Evolutionary conservation across 2,329 filamentous ascomycete species (phyloP), one percentile per base, ranked within the genome.

Genomic region (Arthrocladium fulminans): DNA sequence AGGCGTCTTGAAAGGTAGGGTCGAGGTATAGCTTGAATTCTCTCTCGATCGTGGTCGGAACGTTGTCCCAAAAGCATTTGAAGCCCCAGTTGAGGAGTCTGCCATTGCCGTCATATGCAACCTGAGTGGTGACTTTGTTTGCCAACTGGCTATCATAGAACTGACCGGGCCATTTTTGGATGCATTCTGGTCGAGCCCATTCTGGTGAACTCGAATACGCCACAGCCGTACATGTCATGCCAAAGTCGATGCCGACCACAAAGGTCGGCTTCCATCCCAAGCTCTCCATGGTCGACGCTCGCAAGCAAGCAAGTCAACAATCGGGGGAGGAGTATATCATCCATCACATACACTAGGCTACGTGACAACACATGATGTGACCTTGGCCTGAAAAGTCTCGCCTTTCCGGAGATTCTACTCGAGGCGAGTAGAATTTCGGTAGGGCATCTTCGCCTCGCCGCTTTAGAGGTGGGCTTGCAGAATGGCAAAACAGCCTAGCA

Each of bases 131-230:
- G 13, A 63, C 63, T 52, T 66, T 66, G 53, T 66, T 64, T 3
- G 15, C 38, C 7, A 40, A 20, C 38, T 40, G 38, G 58, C 55
- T 17, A 62, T 55, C 45, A 61, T 61, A 22, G 54, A 53, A 20
- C 56, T 56, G 59, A 2, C 62, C 61, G 1, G 63, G 61, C 63
- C 63, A 66, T 23, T 61, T 60, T 45, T 65, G 63, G 25, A 66
- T 61, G 8, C 60, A 60, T 38, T 60, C 62, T 1, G 64, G 64
- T 9, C 59, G 54, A 30, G 51, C 38, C 63, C 63, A 66, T 54
- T 63, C 59, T 20, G 64, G 63, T 10, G 51, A 59, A 43, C 51
- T 59, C 3, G 63, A 63, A 49, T 64, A 66, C 19, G 63, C 63
- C 23, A 65, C 63, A 34, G 34, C 47, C 2, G 47, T 51, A 51